phyloP scores from a whole-genome alignment of 2,329 filamentous ascomycete species.

The Talaromyces amestolkiae region DNA sequence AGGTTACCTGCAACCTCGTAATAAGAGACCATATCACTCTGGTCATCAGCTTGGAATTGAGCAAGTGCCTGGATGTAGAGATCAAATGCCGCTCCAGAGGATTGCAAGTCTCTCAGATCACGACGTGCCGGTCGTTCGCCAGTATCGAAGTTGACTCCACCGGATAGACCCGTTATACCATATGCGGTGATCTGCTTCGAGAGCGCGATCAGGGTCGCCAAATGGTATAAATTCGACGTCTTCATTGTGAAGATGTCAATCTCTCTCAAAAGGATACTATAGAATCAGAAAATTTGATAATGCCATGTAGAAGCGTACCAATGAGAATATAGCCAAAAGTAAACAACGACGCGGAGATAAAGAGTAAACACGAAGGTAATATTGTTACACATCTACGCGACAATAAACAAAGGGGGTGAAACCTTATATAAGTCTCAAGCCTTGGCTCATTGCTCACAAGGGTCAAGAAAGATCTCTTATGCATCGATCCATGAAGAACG shows the following conservation, averaged over 20 bases:
- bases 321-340: not conserved
- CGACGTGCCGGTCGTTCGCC: slow-evolving; percentile 49
- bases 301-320: not conserved
- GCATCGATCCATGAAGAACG: not conserved
- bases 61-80: slow-evolving; percentile 73
- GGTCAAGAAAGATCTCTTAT: not conserved
- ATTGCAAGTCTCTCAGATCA: slow-evolving; percentile 66
- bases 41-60: slow-evolving; percentile 66
- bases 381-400: not conserved
- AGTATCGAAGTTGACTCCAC: slow-evolving; percentile 28
- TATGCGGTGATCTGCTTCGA: slow-evolving; percentile 9
- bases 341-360: not conserved
- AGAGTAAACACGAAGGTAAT: not conserved
- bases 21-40: slow-evolving; percentile 66
- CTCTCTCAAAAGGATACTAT: not conserved
- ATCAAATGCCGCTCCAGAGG: slow-evolving; percentile 63
- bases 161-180: slow-evolving; percentile 28
- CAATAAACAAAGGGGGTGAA: not conserved
- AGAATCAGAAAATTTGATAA: no score
- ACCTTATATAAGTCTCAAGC: not conserved
- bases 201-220: not conserved
- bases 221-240: not conserved
- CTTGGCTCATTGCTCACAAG: not conserved
- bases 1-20: slow-evolving; percentile 70
- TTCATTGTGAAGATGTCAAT: slow-evolving; percentile 6